phyloP scores from a whole-genome alignment of 2,329 filamentous ascomycete species.

The Blastomyces silverae region DNA sequence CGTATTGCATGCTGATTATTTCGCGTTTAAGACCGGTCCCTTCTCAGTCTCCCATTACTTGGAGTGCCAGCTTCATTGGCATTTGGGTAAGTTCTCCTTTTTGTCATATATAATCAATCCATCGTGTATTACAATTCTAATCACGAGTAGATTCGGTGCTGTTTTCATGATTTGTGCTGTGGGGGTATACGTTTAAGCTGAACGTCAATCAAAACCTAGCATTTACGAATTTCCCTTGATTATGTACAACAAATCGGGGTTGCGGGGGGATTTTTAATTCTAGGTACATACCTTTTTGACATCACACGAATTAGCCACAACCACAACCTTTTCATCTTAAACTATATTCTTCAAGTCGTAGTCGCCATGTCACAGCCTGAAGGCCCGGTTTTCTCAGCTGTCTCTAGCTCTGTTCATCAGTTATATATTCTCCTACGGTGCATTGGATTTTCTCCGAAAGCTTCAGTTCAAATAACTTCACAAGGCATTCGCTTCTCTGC shows the following conservation, averaged over 20 bases:
- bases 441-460: slow-evolving; percentile 55
- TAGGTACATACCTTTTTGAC: slow-evolving; percentile 30
- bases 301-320: slow-evolving; percentile 11
- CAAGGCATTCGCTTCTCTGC: slow-evolving; percentile 82
- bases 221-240: slow-evolving; percentile 14
- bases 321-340: slow-evolving; percentile 5
- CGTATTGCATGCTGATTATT: not conserved
- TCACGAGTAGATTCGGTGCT: slow-evolving; percentile 65
- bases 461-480: slow-evolving; percentile 66
- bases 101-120: slow-evolving; percentile 22
- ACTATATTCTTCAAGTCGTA: not conserved
- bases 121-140: slow-evolving; percentile 18
- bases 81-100: slow-evolving; percentile 62
- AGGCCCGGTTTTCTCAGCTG: slow-evolving; percentile 48
- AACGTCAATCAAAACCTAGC: not conserved
- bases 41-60: slow-evolving; percentile 67
- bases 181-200: slow-evolving; percentile 83
- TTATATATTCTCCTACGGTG: slow-evolving; percentile 55
- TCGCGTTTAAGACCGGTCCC: slow-evolving; percentile 61
- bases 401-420: slow-evolving; percentile 56
- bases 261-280: slow-evolving; percentile 27
- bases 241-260: slow-evolving; percentile 35
- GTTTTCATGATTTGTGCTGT: slow-evolving; percentile 99
- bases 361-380: slow-evolving; percentile 17
- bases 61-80: slow-evolving; percentile 82